phyloP scores from a whole-genome alignment of 306 rosid species.

The Trichosanthes cucumerina region DNA sequence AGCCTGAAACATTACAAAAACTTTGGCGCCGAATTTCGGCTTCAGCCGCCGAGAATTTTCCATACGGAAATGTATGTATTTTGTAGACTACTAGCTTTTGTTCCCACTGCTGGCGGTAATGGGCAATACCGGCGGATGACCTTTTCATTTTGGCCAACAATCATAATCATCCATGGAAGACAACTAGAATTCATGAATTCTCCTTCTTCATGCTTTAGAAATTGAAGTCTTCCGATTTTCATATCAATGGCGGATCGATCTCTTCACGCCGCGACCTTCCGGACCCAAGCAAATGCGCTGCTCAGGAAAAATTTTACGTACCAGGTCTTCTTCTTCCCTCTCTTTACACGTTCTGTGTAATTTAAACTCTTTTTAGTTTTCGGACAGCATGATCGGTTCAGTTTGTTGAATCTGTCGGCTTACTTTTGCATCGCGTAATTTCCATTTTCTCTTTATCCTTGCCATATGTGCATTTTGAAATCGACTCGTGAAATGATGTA shows the following conservation, averaged over 20 bases:
- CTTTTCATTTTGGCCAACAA: not conserved
- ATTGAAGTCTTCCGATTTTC: slow-evolving; percentile 49
- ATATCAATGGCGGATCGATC: slow-evolving; percentile 30
- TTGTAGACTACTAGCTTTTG: not conserved
- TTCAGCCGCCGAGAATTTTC: not conserved
- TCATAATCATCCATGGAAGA: not conserved
- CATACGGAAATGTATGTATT: not conserved
- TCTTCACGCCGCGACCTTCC: slow-evolving; percentile 43
- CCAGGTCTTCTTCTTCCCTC: slow-evolving; percentile 36
- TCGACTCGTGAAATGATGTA: not conserved
- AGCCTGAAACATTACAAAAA: not conserved
- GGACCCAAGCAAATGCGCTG: slow-evolving; percentile 86
- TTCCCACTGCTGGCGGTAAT: not conserved
- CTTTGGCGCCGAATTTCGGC: not conserved
- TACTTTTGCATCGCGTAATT: not conserved
- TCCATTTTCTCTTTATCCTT: not conserved
- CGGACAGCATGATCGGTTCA: not conserved
- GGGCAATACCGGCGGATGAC: not conserved
- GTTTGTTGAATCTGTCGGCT: not conserved
- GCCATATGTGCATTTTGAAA: not conserved
- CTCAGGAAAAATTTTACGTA: slow-evolving; percentile 69
- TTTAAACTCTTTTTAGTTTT: not conserved
- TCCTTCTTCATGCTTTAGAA: not conserved
- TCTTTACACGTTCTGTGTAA: not conserved
- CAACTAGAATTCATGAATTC: not conserved